phyloP scores from a whole-genome alignment of 179 eudicot genomes.

The Beta corolliflora region DNA sequence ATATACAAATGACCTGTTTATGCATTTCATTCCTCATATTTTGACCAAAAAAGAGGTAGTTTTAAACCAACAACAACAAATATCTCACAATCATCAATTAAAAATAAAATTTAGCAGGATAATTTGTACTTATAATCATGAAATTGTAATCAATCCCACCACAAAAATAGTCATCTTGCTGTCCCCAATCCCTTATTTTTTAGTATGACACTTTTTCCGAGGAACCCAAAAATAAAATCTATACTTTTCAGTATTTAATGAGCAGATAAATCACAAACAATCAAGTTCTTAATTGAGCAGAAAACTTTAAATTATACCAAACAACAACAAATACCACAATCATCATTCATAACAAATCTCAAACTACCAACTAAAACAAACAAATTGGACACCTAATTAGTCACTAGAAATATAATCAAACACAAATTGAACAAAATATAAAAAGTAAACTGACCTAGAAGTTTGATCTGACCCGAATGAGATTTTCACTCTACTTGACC shows the following conservation, averaged over 20 bases:
- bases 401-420: not conserved
- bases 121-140: no score
- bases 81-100: no score
- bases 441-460: slow-evolving; percentile 34
- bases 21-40: not conserved
- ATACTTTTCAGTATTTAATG: not conserved
- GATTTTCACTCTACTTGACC: slow-evolving; percentile 41
- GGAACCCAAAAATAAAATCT: not conserved
- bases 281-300: not conserved
- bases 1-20: not conserved
- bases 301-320: not conserved
- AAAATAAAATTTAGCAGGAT: no score
- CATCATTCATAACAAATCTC: not conserved
- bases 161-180: no score
- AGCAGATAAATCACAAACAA: not conserved
- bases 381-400: no score
- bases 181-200: no score
- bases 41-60: no score
- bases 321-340: not conserved
- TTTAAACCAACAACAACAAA: no score
- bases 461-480: slow-evolving; percentile 45
- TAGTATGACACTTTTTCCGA: not conserved
- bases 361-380: not conserved
- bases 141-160: not conserved
- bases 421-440: not conserved